Percentiles rank a stretch among this genome's conserved stretches.
Evolutionary conservation across 2,329 filamentous ascomycete genomes (phyloP).

Genomic region (Fusarium bulbicola): DNA sequence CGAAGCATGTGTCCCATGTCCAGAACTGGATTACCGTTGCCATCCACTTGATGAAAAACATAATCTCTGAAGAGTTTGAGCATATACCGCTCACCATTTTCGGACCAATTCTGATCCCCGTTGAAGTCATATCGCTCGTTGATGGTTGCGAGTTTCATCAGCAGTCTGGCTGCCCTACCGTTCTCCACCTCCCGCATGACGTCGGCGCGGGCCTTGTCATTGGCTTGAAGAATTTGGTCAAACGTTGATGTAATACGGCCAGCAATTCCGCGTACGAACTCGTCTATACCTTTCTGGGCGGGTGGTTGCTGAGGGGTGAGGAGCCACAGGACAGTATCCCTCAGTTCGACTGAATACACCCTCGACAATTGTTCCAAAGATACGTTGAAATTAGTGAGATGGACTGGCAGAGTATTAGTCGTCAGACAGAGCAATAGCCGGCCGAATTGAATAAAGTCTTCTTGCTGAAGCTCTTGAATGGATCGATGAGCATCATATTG

Average conservation of each 20-base stretch:
- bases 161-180: conserved; percentile 80
- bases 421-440: conserved; percentile 85
- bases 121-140: conserved; percentile 91
- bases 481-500: conserved; percentile 78
- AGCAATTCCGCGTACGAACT: conserved; percentile 81
- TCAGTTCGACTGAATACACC: conserved; percentile 80
- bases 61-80: conserved; percentile 97
- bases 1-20: conserved; percentile 88
- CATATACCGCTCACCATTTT: conserved; percentile 91
- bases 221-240: conserved; percentile 80
- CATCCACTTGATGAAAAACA: conserved; percentile 95
- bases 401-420: conserved; percentile 67
- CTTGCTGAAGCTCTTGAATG: conserved; percentile 81
- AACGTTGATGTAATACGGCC: conserved; percentile 78
- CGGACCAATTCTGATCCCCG: conserved; percentile 82
- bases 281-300: conserved; percentile 76
- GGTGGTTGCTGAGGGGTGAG: conserved; percentile 69
- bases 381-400: conserved; percentile 70
- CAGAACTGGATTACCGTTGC: conserved; percentile 81
- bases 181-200: conserved; percentile 89
- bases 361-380: conserved; percentile 80
- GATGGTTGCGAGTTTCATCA: conserved; percentile 84
- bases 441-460: conserved; percentile 87
- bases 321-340: conserved; percentile 84
- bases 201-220: conserved; percentile 77